Evolutionary conservation across 2,329 filamentous ascomycete genomes (phyloP), one percentile per base, ranked within the genome.

Genomic region (Kalaharituber pfeilii): DNA sequence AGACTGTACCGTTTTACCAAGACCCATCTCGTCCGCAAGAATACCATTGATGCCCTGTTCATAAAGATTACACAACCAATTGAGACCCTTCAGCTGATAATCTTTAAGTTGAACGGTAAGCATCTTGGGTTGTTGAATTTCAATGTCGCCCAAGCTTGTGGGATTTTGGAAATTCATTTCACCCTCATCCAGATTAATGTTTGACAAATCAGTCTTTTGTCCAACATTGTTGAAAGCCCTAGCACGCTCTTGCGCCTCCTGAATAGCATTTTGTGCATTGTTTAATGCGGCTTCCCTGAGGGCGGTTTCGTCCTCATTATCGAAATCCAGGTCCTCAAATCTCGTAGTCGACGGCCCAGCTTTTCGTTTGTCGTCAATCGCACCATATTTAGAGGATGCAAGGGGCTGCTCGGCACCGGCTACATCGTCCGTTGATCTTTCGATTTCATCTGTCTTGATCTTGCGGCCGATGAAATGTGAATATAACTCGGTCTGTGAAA

Each of bases 131-230:
- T 98, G 91, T 59, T 88, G 82, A 54, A 98, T 86, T 65, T 94
- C 85, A 62, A 94, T 86, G 63, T 91, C 88, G 63, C 89, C 89
- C 63, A 98, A 76, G 65, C 89, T 91, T 3, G 88, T 91, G 0
- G 91, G 91, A 67, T 98, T 96, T 71, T 98, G 91, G 74, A 98
- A 98, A 71, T 98, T 98, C 84, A 98, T 86, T 71, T 98, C 91
- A 63, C 88, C 89, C 65, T 95, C 88, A 55, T 78, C 79, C 65
- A 80, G 78, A 52, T 74, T 72, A 28, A 59, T 53, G 27, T 59
- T 62, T 24, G 53, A 29, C 20, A 54, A 49, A 11, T 36, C 27
- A 8, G 47, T 50, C 27, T 44, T 52, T 9, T 24, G 27, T 28
- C 47, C 54, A 9, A 24, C 44, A 30, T 22, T 39, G 71, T 96